phyloP scores from a whole-genome alignment of 2,329 filamentous ascomycete genomes.

The Aspergillus felis region DNA sequence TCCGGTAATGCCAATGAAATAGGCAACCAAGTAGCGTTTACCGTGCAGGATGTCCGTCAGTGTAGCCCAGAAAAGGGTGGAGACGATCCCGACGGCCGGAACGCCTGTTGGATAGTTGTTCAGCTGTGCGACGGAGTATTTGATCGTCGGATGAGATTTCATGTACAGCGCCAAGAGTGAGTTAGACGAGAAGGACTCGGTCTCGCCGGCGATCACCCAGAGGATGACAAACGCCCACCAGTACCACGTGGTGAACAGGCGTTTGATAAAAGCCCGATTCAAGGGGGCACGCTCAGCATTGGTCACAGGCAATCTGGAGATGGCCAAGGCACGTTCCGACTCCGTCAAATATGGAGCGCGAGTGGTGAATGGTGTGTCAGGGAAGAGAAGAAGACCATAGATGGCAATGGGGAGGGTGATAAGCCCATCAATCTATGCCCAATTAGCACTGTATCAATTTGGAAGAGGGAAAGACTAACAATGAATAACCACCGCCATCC shows the following conservation, averaged over 20 bases:
- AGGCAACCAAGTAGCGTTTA: conserved; percentile 62
- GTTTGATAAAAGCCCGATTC: conserved; percentile 24
- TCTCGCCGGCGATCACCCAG: conserved; percentile 63
- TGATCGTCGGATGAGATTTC: conserved; percentile 43
- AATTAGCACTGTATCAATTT: not conserved
- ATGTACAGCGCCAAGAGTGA: conserved; percentile 52
- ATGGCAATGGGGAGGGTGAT: conserved; percentile 44
- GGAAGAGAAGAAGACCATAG: conserved; percentile 41
- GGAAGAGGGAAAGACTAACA: conserved; percentile 7
- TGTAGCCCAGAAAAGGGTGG: conserved; percentile 65
- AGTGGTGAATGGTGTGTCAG: conserved; percentile 35
- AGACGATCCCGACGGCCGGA: conserved; percentile 49
- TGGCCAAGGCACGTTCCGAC: conserved; percentile 28
- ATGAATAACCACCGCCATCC: conserved; percentile 40
- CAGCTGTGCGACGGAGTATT: conserved; percentile 47
- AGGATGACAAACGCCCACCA: conserved; percentile 37
- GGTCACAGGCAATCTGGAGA: conserved; percentile 26
- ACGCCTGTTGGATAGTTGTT: conserved; percentile 55
- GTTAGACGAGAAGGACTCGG: conserved; percentile 67
- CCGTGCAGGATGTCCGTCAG: conserved; percentile 59
- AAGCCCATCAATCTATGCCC: conserved; percentile 31
- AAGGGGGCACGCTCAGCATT: conserved; percentile 17
- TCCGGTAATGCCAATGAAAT: conserved; percentile 64
- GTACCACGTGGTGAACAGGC: conserved; percentile 33
- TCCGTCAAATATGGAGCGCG: conserved; percentile 32